Evolutionary conservation across 139 green algal genomes (phyloP).

Genomic region (Chlamydomonas eustigma): DNA sequence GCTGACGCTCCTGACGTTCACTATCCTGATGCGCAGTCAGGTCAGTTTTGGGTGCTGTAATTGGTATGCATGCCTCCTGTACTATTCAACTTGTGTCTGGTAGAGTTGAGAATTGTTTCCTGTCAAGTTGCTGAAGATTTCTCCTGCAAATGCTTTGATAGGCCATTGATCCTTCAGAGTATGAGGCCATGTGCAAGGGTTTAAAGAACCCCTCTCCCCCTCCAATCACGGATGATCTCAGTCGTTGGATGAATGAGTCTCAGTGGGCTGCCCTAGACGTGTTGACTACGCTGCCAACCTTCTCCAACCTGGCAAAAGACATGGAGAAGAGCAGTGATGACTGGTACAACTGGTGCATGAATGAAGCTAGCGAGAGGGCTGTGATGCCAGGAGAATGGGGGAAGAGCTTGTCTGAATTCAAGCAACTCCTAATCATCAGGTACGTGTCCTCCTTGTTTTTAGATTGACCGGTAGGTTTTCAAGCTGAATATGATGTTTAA

Average conservation of each 20-base stretch:
- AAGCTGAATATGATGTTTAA: too few species aligned
- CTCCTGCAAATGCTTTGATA: too few species aligned
- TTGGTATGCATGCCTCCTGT: too few species aligned
- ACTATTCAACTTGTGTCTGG: too few species aligned
- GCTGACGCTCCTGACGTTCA: conserved; percentile 76
- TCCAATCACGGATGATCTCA: conserved; percentile 77
- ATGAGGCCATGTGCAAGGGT: conserved; percentile 70
- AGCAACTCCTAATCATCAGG: conserved; percentile 58
- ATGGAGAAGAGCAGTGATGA: conserved; percentile 83
- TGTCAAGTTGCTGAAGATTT: too few species aligned
- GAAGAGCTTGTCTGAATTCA: conserved; percentile 62
- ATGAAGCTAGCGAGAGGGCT: conserved; percentile 59
- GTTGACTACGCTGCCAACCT: conserved; percentile 55
- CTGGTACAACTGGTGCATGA: conserved; percentile 71
- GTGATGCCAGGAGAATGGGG: conserved; percentile 74
- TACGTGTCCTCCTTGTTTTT: too few species aligned
- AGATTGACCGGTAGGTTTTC: too few species aligned
- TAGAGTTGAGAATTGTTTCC: too few species aligned
- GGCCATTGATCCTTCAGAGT: conserved; percentile 64
- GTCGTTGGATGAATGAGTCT: conserved; percentile 69
- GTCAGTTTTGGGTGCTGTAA: too few species aligned
- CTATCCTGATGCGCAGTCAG: conserved; percentile 47
- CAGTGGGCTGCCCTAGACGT: conserved; percentile 75
- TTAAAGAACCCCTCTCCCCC: conserved; percentile 50
- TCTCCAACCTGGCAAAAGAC: conserved; percentile 65